phyloP scores from a whole-genome alignment of 345 rosid genomes.

The Moricandia moricandioides region DNA sequence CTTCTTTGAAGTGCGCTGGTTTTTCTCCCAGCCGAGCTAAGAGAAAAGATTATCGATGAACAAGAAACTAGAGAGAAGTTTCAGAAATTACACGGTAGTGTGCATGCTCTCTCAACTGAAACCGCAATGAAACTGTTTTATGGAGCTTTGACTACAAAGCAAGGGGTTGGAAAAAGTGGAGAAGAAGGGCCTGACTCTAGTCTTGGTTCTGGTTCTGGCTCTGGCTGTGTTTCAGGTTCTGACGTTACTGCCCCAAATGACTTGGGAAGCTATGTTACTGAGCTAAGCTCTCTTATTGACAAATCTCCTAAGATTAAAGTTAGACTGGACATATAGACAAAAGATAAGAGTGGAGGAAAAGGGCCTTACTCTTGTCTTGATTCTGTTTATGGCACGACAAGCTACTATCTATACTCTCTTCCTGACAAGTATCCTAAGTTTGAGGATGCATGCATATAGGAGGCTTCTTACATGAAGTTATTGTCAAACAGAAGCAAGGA shows the following conservation, averaged over 20 bases:
- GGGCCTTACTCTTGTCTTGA: conserved; percentile 12
- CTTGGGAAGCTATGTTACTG: conserved; percentile 40
- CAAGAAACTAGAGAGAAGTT: conserved; percentile 47
- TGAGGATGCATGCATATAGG: neutral
- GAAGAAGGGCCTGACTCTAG: conserved; percentile 25
- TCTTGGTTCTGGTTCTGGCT: conserved; percentile 19
- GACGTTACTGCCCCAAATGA: neutral
- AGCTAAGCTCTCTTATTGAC: conserved; percentile 55
- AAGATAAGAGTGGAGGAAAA: neutral
- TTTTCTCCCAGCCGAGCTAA: conserved; percentile 55
- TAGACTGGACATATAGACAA: conserved; percentile 19
- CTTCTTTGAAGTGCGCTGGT: conserved; percentile 50
- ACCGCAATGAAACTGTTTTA: conserved; percentile 54
- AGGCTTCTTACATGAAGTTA: neutral
- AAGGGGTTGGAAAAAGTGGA: conserved; percentile 35
- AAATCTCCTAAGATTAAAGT: conserved; percentile 47
- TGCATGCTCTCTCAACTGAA: conserved; percentile 47
- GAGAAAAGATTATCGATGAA: conserved; percentile 47
- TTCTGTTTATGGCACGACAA: neutral
- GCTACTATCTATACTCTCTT: conserved; percentile 48
- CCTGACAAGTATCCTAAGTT: conserved; percentile 10
- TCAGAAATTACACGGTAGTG: conserved; percentile 45
- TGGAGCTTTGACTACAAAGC: conserved; percentile 35
- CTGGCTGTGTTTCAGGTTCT: neutral
- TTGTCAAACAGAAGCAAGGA: neutral